A percentile compares a stretch with the other conserved stretches of the same genome.
Conservation (phyloP, 805 yeast species). For the Pichia heedii region DNA sequence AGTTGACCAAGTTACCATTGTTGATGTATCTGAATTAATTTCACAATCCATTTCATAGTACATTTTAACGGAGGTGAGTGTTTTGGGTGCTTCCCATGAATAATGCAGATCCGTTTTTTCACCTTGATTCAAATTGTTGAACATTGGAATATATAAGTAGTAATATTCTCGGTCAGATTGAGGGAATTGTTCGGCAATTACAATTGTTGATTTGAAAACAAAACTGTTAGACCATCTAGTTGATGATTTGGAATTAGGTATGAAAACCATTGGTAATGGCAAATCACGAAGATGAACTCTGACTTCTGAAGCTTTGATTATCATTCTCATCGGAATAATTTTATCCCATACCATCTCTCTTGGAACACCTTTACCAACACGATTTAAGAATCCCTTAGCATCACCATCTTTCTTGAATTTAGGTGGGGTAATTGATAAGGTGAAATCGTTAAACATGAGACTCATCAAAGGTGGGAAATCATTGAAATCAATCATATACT, state of each 20-base stretch:
- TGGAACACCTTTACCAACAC: conserved; percentile 81
- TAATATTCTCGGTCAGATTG: conserved; percentile 45
- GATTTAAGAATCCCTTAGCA: conserved; percentile 53
- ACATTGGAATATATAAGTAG: conserved; percentile 52
- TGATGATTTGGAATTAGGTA: conserved; percentile 36
- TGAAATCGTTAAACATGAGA: conserved; percentile 38
- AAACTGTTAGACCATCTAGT: conserved; percentile 8
- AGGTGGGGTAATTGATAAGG: conserved; percentile 38
- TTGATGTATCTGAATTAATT: conserved; percentile 46
- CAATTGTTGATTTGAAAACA: conserved; percentile 45
- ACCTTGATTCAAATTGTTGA: conserved; percentile 31
- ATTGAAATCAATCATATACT: conserved; percentile 37
- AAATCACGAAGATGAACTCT: conserved; percentile 73
- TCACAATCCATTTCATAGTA: conserved; percentile 52
- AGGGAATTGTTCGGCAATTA: conserved; percentile 58
- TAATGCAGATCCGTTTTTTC: conserved; percentile 35
- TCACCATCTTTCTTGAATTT: conserved; percentile 34
- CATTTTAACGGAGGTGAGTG: conserved; percentile 67
- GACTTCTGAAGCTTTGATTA: conserved; percentile 49
- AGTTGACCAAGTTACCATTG: conserved; percentile 75
- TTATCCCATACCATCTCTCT: conserved; percentile 57
- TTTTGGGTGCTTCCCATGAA: conserved; percentile 59
- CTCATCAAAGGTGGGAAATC: conserved; percentile 43
- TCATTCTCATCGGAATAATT: conserved; percentile 53
- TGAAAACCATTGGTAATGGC: conserved; percentile 72